Evolutionary conservation across 495 filamentous ascomycete genomes (phyloP), one percentile per base, ranked within the genome.

Genomic region (Hypoxylon subgilvum): DNA sequence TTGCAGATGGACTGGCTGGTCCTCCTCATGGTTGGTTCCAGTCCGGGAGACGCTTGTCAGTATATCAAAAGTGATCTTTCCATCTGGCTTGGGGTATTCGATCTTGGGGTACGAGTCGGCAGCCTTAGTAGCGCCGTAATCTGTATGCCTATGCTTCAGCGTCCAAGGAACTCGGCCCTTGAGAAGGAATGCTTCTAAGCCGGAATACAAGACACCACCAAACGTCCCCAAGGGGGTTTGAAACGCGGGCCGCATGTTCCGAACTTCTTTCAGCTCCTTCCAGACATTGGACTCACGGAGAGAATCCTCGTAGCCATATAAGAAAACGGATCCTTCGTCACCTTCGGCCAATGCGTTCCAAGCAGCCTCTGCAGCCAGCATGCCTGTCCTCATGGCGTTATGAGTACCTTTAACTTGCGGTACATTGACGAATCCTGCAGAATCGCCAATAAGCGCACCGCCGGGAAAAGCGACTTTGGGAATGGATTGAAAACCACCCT

Each of bases 361-460:
- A 5, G 92, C 80, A 10, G 95, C 88, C 71, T 97, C 90, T 9
- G 94, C 94, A 8, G 95, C 95, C 14, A 99, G 79, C 90, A 97
- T 99, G 54, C 94, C 94, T 2, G 88, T 92, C 68, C 89, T 91
- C 93, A 99, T 97, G 21, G 94, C 90, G 13, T 94, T 96, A 73
- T 99, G 94, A 4, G 93, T 96, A 59, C 94, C 94, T 74, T 99
- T 99, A 72, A 99, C 90, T 76, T 99, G 97, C 31, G 94, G 94
- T 18, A 99, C 89, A 70, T 99, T 99, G 68, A 99, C 78, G 70
- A 99, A 97, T 8, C 94, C 94, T 28, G 94, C 94, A 13, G 92
- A 92, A 69, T 97, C 95, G 23, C 94, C 94, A 53, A 99, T 96
- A 31, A 99, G 76, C 21, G 95, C 95, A 39, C 94, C 94, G 35